Percentiles rank a stretch among this genome's conserved stretches.
Evolutionary conservation across 1,284 basidiomycete species (phyloP).

Genomic region (Moesziomyces sp.): DNA sequence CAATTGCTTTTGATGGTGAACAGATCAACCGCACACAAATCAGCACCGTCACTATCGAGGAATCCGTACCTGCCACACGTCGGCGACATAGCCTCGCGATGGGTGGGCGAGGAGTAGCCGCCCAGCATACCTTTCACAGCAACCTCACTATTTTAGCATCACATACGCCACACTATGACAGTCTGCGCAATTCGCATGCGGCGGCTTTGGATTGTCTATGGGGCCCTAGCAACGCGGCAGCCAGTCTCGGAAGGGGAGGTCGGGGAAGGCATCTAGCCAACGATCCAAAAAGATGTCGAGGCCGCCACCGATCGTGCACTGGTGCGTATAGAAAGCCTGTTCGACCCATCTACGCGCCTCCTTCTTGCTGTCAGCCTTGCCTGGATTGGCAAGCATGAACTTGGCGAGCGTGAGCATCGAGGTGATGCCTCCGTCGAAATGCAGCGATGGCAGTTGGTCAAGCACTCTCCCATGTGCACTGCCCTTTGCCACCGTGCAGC

Average conservation of each 20-base stretch:
- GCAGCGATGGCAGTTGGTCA: constrained; percentile 47
- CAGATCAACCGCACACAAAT: constrained; percentile 51
- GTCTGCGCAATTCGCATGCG: background rate
- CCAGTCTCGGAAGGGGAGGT: constrained; percentile 37
- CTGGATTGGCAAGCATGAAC: constrained; percentile 4
- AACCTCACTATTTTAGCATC: background rate
- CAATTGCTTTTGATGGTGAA: background rate
- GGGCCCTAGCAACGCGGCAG: constrained; percentile 23
- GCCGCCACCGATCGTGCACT: constrained; percentile 62
- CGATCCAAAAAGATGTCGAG: constrained; percentile 56
- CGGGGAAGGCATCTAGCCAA: constrained; percentile 44
- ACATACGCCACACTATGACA: background rate
- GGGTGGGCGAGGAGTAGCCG: constrained; percentile 49
- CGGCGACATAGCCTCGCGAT: constrained; percentile 51
- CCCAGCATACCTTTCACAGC: background rate
- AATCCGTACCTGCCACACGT: constrained; percentile 52
- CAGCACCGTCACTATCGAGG: constrained; percentile 45
- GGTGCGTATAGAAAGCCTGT: constrained; percentile 55
- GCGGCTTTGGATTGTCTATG: background rate
- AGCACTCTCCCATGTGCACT: constrained; percentile 13
- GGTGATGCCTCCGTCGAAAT: constrained; percentile 57
- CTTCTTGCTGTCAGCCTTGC: constrained; percentile 3
- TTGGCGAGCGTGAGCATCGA: constrained; percentile 50
- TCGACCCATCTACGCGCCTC: constrained; percentile 41
- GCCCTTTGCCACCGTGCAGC: constrained; percentile 18